Conservation (phyloP, 2,329 filamentous ascomycete genomes). For the Nannizziopsis barbatae region DNA sequence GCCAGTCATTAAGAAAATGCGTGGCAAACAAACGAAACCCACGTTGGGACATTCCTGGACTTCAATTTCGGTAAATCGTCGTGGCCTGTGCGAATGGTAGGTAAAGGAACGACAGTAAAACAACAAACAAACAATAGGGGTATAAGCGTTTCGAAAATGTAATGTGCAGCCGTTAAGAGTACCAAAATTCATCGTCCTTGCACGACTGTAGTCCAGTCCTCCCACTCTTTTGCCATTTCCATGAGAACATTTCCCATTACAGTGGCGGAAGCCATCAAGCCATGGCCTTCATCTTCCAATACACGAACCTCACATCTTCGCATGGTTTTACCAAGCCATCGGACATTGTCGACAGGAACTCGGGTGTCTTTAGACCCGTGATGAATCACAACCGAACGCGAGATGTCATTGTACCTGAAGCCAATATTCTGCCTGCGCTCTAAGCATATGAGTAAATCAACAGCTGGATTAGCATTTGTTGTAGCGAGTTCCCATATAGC, state of each 20-base stretch:
- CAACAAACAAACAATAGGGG: too few relatives aligned
- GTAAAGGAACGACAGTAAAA: too few relatives aligned
- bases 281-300: conserved; percentile 83
- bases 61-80: too few relatives aligned
- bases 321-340: conserved; percentile 92
- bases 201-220: conserved; percentile 61
- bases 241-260: conserved; percentile 93
- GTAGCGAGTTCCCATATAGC: conserved; percentile 92
- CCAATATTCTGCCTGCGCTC: conserved; percentile 85
- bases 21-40: too few relatives aligned
- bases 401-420: conserved; percentile 95
- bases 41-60: too few relatives aligned
- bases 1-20: too few relatives aligned
- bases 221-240: conserved; percentile 91
- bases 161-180: conserved; percentile 20
- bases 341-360: conserved; percentile 88
- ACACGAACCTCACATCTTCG: conserved; percentile 81
- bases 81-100: too few relatives aligned
- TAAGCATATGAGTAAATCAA: conserved; percentile 83
- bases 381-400: conserved; percentile 79
- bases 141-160: neutral
- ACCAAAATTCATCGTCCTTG: conserved; percentile 32
- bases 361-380: conserved; percentile 83
- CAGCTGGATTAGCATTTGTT: conserved; percentile 80
- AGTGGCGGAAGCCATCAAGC: conserved; percentile 82